These are phyloP conservation scores for Candida maltosa DNA, from an alignment of 805 yeast genomes.

Conservation along the genomic window DNA sequence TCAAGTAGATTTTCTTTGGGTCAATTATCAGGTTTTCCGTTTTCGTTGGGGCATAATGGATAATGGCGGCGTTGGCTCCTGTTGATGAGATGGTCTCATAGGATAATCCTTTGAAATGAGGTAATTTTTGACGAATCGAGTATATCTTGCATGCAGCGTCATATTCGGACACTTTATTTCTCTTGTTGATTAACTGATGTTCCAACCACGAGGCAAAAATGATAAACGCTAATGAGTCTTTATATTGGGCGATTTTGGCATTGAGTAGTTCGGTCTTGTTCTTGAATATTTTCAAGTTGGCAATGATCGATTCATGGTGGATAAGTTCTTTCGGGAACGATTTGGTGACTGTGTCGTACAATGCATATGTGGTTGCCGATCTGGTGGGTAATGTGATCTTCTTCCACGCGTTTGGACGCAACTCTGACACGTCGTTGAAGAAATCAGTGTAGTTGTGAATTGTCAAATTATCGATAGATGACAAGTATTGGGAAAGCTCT, in stretches of 20 bases:
- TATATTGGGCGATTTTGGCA: conserved; percentile 70
- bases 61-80: conserved; percentile 72
- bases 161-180: conserved; percentile 52
- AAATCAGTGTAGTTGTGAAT: conserved; percentile 55
- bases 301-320: conserved; percentile 26
- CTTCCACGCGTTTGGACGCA: conserved; percentile 19
- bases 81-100: conserved; percentile 76
- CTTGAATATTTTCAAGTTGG: conserved; percentile 69
- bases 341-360: conserved; percentile 24
- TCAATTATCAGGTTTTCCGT: conserved; percentile 60
- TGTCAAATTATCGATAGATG: conserved; percentile 20
- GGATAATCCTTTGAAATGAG: conserved; percentile 63
- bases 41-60: conserved; percentile 70
- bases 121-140: conserved; percentile 49
- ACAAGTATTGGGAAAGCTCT: conserved; percentile 22
- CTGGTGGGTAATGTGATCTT: conserved; percentile 31
- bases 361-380: conserved; percentile 27
- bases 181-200: conserved; percentile 41
- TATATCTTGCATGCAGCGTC: conserved; percentile 61
- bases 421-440: conserved; percentile 50
- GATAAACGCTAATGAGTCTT: conserved; percentile 77
- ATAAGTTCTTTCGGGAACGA: conserved; percentile 22
- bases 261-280: conserved; percentile 70
- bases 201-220: conserved; percentile 85
- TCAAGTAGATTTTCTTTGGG: conserved; percentile 63